Evolutionary conservation across 1,284 basidiomycete genomes (phyloP), one percentile per base, ranked within the genome.

Genomic region (Cutaneotrichosporon daszewskae): DNA sequence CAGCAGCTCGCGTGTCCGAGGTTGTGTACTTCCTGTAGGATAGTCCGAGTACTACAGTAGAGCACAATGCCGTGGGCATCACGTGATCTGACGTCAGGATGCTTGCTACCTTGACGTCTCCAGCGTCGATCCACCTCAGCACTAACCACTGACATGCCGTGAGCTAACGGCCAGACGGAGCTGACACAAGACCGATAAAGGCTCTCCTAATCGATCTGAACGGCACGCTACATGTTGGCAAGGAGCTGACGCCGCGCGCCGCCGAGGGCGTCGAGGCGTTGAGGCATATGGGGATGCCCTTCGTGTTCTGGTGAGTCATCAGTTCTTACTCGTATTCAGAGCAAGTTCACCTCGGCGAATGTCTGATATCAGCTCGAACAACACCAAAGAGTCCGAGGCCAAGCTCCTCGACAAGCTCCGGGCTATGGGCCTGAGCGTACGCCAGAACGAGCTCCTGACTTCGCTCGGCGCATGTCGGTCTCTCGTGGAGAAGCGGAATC

Each of bases 131-230:
- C n/a, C n/a, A n/a, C n/a, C n/a, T n/a, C n/a, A n/a, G n/a, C n/a
- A n/a, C n/a, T n/a, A n/a, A n/a, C n/a, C n/a, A n/a, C n/a, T n/a
- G n/a, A n/a, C n/a, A n/a, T n/a, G n/a, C n/a, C n/a, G n/a, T n/a
- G n/a, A n/a, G n/a, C n/a, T n/a, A n/a, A n/a, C n/a, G n/a, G n/a
- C n/a, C n/a, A n/a, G n/a, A n/a, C n/a, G n/a, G n/a, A n/a, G n/a
- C n/a, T n/a, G n/a, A n/a, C n/a, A n/a, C n/a, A n/a, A n/a, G n/a
- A n/a, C n/a, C n/a, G n/a, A n/a, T n/a, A n/a, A 64, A 47, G 55
- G 81, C 76, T 0, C 57, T 85, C 0, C 75, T 85, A 19, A 76
- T 84, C 47, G 83, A 85, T 54, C 74, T 84, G 13, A 83, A 80
- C 11, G 84, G 84, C 0, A 85, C 80, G 1, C 65, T 85, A 4